These are phyloP conservation scores for Amauroascus verrucosus DNA, from an alignment of 2,329 filamentous ascomycete genomes.

Conservation along the genomic window DNA sequence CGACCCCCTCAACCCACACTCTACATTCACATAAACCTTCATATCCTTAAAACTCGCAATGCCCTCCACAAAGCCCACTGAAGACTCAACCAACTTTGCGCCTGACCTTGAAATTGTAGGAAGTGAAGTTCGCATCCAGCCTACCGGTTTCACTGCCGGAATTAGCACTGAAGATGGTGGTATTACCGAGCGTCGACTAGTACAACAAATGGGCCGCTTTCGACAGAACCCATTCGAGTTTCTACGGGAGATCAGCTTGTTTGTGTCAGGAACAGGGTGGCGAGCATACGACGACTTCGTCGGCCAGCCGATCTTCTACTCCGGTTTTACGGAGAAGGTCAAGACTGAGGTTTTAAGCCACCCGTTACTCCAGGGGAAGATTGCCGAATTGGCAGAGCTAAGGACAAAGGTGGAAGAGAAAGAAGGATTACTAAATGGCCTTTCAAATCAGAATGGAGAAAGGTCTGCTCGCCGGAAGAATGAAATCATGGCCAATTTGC, in stretches of 20 bases:
- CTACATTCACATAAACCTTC: background rate
- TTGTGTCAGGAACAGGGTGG: constrained; percentile 91
- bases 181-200: constrained; percentile 40
- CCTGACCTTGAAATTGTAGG: constrained; percentile 71
- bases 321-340: constrained; percentile 86
- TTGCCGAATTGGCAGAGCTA: constrained; percentile 64
- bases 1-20: background rate
- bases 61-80: constrained; percentile 24
- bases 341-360: constrained; percentile 66
- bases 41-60: constrained; percentile 14
- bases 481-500: constrained; percentile 62
- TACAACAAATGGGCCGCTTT: constrained; percentile 76
- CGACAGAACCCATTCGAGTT: constrained; percentile 65
- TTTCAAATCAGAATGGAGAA: constrained; percentile 20
- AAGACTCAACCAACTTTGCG: constrained; percentile 35
- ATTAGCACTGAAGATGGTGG: constrained; percentile 33
- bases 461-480: constrained; percentile 29
- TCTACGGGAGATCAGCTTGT: constrained; percentile 82
- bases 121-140: constrained; percentile 63
- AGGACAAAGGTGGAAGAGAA: constrained; percentile 66
- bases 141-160: constrained; percentile 49
- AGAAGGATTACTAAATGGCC: constrained; percentile 54
- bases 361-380: constrained; percentile 61
- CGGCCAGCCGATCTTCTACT: constrained; percentile 86
- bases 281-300: constrained; percentile 84